These are phyloP conservation scores for Marchantia paleacea DNA, from an alignment of 225 moss, liverwort and hornwort species.

Conservation along the genomic window DNA sequence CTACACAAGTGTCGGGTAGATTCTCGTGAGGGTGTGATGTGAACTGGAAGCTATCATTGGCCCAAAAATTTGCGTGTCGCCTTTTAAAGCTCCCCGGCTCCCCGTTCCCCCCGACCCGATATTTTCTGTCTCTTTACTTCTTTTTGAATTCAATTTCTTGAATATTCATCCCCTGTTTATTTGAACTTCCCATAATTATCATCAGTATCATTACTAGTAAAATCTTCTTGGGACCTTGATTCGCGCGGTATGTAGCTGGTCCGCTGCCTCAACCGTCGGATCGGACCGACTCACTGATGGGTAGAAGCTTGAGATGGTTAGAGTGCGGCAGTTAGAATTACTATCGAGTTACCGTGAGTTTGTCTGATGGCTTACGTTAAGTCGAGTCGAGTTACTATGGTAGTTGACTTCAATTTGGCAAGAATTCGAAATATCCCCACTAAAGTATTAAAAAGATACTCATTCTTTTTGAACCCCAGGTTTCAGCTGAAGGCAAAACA, in stretches of 20 bases:
- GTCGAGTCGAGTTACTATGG: too few species aligned
- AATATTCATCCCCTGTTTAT: background rate
- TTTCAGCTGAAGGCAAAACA: background rate
- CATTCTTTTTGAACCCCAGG: background rate
- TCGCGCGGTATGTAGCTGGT: slow-evolving; percentile 5
- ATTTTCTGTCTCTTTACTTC: background rate
- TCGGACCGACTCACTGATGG: background rate
- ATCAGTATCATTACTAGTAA: background rate
- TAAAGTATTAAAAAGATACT: background rate
- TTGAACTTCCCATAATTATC: background rate
- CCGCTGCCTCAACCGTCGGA: background rate
- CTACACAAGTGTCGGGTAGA: background rate
- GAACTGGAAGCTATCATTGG: background rate
- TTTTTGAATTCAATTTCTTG: background rate
- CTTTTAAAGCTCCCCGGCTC: background rate
- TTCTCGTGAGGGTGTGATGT: background rate
- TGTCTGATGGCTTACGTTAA: too few species aligned
- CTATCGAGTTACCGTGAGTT: background rate
- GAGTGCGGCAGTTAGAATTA: background rate
- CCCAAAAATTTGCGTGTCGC: background rate
- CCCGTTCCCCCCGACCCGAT: too few species aligned
- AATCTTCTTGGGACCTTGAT: background rate
- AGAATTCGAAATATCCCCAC: background rate
- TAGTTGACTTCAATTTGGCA: background rate
- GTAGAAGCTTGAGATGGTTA: background rate